These are phyloP conservation scores for Globisporangium nagaii DNA, from an alignment of 352 stramenopile genomes.

Conservation along the genomic window DNA sequence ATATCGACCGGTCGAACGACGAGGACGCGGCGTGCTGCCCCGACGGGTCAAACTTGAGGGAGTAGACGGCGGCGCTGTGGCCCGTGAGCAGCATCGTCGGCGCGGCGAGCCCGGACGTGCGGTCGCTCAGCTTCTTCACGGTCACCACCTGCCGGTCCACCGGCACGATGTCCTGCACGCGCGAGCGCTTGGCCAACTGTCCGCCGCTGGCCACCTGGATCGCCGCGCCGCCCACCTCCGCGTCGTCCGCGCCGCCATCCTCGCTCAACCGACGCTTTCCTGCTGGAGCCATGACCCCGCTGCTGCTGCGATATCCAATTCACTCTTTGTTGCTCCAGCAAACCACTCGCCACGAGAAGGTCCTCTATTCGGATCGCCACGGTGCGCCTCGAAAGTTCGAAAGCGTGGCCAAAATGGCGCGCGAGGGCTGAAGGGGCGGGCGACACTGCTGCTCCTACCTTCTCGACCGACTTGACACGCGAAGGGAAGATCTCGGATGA, in stretches of 20 bases:
- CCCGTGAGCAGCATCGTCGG: conserved; percentile 80
- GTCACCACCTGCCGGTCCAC: conserved; percentile 59
- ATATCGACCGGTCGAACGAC: conserved; percentile 70
- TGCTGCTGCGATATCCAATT: neutral
- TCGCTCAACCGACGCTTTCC: conserved; percentile 19
- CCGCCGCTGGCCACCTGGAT: conserved; percentile 17
- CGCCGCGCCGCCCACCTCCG: conserved; percentile 9
- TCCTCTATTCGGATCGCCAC: too few species aligned
- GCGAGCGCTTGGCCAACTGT: conserved; percentile 62
- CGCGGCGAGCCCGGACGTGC: conserved; percentile 57
- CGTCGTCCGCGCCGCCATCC: conserved; percentile 2
- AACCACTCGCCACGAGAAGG: neutral
- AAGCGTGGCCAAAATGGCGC: neutral
- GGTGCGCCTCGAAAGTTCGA: too few species aligned
- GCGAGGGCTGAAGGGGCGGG: neutral
- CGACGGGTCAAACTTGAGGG: conserved; percentile 75
- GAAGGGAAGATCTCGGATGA: neutral
- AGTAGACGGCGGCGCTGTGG: conserved; percentile 70
- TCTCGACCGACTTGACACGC: neutral
- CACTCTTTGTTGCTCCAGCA: neutral
- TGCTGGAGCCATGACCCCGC: neutral
- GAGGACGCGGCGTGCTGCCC: conserved; percentile 62
- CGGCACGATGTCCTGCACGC: conserved; percentile 65
- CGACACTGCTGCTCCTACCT: too few species aligned
- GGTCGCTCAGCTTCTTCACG: conserved; percentile 41